A percentile compares a stretch with the other conserved stretches of the same genome.
phyloP scores from a whole-genome alignment of 192 early-diverging fungal species.

The Dissophora globulifera region DNA sequence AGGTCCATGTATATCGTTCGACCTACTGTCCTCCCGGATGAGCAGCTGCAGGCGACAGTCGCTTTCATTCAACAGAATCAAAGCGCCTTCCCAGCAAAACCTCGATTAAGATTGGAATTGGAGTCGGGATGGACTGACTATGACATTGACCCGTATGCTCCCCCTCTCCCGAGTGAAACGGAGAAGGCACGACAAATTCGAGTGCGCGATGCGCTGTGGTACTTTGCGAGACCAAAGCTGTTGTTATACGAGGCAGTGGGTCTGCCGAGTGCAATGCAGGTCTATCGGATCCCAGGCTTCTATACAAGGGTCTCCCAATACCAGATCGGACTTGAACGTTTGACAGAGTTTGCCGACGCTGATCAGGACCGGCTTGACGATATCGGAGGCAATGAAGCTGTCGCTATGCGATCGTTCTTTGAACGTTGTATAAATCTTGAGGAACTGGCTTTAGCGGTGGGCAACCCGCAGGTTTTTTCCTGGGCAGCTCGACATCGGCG shows the following conservation, averaged over 20 bases:
- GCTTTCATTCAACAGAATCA: slow-evolving; percentile 4
- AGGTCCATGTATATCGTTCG: background rate
- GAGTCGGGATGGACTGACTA: background rate
- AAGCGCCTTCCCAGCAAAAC: background rate
- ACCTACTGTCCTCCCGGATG: background rate
- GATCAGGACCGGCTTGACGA: background rate
- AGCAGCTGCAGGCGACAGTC: background rate
- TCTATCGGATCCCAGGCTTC: background rate
- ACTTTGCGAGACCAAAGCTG: background rate
- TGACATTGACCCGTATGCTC: background rate
- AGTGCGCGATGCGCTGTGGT: background rate
- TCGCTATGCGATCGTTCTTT: background rate
- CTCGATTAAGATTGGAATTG: background rate
- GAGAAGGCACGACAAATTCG: background rate
- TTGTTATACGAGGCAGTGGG: slow-evolving; percentile 8
- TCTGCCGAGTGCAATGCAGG: background rate
- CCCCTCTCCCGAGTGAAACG: background rate
- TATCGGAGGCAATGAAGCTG: background rate
- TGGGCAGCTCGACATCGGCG: background rate
- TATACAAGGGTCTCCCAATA: background rate
- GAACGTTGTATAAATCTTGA: background rate
- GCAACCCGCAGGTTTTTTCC: background rate
- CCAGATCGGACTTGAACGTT: background rate
- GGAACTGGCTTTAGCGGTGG: background rate
- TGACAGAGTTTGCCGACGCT: background rate